A percentile compares a stretch with the other conserved stretches of the same genome.
Evolutionary conservation across 805 yeast genomes (phyloP).

Genomic region (Zygosaccharomyces pseudorouxii): DNA sequence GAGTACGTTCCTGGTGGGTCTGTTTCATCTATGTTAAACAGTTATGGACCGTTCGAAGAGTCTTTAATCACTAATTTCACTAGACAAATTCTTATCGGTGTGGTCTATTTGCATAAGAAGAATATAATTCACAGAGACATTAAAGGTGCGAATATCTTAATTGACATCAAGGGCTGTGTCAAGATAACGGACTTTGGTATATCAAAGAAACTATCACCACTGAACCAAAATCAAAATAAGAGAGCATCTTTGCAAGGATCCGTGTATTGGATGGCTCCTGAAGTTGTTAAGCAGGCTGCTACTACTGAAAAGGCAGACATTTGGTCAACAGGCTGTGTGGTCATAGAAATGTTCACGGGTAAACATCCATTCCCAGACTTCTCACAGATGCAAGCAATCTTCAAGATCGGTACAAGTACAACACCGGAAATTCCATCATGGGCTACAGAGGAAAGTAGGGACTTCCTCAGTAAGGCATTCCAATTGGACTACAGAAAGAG

Average conservation of each 20-base stretch:
- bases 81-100: slow-evolving; percentile 70
- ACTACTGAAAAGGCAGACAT: slow-evolving; percentile 92
- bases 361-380: slow-evolving; percentile 94
- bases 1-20: slow-evolving; percentile 75
- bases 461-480: slow-evolving; percentile 63
- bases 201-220: slow-evolving; percentile 61
- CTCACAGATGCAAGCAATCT: slow-evolving; percentile 95
- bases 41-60: slow-evolving; percentile 78
- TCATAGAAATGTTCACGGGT: slow-evolving; percentile 94
- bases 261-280: slow-evolving; percentile 99
- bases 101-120: slow-evolving; percentile 66
- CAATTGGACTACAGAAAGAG: slow-evolving; percentile 69
- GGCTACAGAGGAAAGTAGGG: slow-evolving; percentile 63
- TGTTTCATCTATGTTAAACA: slow-evolving; percentile 62
- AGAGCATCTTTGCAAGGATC: slow-evolving; percentile 91
- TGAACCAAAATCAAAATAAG: slow-evolving; percentile 40
- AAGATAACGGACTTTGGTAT: slow-evolving; percentile 87
- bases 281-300: slow-evolving; percentile 89
- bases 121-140: slow-evolving; percentile 82
- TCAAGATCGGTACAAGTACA: slow-evolving; percentile 82
- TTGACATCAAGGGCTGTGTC: slow-evolving; percentile 74
- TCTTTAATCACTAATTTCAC: slow-evolving; percentile 67
- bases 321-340: slow-evolving; percentile 94
- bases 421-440: slow-evolving; percentile 75
- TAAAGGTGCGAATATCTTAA: slow-evolving; percentile 81